phyloP scores from a whole-genome alignment of 495 filamentous ascomycete species.

The Pseudoneurospora amorphoporcata region DNA sequence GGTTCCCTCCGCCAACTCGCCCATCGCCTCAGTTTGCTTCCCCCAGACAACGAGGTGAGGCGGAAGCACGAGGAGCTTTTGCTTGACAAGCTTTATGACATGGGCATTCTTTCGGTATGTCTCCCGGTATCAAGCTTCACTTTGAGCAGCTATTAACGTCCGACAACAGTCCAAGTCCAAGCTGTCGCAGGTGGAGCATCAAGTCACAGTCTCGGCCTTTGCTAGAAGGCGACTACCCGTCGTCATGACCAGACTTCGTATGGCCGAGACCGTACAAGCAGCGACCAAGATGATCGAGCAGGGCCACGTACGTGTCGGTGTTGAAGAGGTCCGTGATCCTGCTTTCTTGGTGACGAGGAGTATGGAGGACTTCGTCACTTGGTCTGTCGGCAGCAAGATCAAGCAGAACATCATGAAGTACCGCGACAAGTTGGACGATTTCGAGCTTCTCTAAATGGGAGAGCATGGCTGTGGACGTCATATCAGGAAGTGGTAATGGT shows the following conservation, averaged over 20 bases:
- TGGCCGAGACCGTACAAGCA: slow-evolving; percentile 79
- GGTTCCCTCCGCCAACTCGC: slow-evolving; percentile 81
- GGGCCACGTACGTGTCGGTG: slow-evolving; percentile 87
- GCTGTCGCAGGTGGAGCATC: slow-evolving; percentile 74
- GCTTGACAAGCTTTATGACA: slow-evolving; percentile 79
- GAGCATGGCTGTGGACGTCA: not conserved
- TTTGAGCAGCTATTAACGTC: not conserved
- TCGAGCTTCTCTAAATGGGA: slow-evolving; percentile 61
- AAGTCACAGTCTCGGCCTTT: slow-evolving; percentile 77
- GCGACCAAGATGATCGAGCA: slow-evolving; percentile 86
- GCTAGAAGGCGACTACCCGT: slow-evolving; percentile 72
- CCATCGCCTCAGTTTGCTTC: slow-evolving; percentile 61
- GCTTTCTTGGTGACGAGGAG: slow-evolving; percentile 65
- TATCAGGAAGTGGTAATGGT: not conserved
- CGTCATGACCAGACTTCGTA: slow-evolving; percentile 65
- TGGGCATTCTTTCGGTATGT: slow-evolving; percentile 60
- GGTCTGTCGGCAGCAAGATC: slow-evolving; percentile 94
- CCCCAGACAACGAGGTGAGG: slow-evolving; percentile 64
- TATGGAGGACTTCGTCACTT: slow-evolving; percentile 96
- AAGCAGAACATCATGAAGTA: slow-evolving; percentile 91
- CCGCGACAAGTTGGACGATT: slow-evolving; percentile 91
- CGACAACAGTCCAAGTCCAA: slow-evolving; percentile 48
- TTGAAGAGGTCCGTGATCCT: slow-evolving; percentile 82
- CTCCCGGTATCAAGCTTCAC: no score
- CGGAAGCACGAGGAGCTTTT: slow-evolving; percentile 71